These are phyloP conservation scores for Suhomyces ambrosiae DNA, from an alignment of 1,139 yeast genomes.

Conservation along the genomic window DNA sequence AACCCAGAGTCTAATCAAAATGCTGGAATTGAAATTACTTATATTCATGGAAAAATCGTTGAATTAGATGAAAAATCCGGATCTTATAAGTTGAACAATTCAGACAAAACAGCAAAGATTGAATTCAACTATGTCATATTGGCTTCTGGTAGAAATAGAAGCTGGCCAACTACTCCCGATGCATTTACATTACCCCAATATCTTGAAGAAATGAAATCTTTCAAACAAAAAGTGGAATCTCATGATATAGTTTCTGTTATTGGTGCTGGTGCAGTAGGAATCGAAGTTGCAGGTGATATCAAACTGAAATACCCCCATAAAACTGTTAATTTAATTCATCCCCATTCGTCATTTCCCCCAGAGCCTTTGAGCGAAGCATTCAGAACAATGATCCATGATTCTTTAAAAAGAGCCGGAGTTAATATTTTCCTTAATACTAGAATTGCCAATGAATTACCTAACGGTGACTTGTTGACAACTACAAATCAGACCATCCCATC, in stretches of 20 bases:
- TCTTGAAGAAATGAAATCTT: slow-evolving; percentile 37
- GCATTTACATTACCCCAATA: slow-evolving; percentile 33
- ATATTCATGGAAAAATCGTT: slow-evolving; percentile 45
- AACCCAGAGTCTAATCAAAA: slow-evolving; percentile 18
- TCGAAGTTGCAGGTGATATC: slow-evolving; percentile 52
- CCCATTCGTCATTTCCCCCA: slow-evolving; percentile 43
- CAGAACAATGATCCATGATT: slow-evolving; percentile 27
- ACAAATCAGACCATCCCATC: slow-evolving; percentile 33
- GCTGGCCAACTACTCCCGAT: slow-evolving; percentile 57
- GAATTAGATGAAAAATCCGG: slow-evolving; percentile 31
- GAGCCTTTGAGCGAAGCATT: slow-evolving; percentile 41
- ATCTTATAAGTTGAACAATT: slow-evolving; percentile 22
- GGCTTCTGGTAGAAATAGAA: slow-evolving; percentile 54
- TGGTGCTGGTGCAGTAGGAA: slow-evolving; percentile 57
- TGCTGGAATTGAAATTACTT: slow-evolving; percentile 27
- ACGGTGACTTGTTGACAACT: slow-evolving; percentile 35
- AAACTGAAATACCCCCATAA: slow-evolving; percentile 38
- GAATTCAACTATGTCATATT: slow-evolving; percentile 52
- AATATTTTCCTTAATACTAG: slow-evolving; percentile 24
- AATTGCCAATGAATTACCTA: slow-evolving; percentile 25
- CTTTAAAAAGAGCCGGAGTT: slow-evolving; percentile 27
- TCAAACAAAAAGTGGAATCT: slow-evolving; percentile 23
- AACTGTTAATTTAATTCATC: slow-evolving; percentile 42
- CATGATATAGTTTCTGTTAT: slow-evolving; percentile 36
- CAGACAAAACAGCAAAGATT: slow-evolving; percentile 23